These are phyloP conservation scores for Pseudozyma hubeiensis DNA, from an alignment of 1,284 basidiomycete genomes.

Conservation along the genomic window DNA sequence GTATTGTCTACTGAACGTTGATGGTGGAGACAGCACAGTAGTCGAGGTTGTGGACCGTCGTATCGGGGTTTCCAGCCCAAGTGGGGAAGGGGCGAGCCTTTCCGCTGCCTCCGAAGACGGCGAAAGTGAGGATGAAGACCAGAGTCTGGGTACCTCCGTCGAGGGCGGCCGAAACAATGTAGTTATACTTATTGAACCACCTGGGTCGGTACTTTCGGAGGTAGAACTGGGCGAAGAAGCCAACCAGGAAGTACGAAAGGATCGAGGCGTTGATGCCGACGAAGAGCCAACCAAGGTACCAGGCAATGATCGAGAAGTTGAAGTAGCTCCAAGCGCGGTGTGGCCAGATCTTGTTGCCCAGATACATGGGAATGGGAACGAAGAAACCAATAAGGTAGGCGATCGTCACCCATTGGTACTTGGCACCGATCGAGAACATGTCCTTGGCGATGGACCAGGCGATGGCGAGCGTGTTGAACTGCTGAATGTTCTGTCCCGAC, in stretches of 20 bases:
- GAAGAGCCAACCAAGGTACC: conserved; percentile 43
- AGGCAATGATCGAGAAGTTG: conserved; percentile 46
- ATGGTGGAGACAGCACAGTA: conserved; percentile 26
- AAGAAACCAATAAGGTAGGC: conserved; percentile 26
- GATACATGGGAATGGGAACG: conserved; percentile 30
- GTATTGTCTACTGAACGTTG: neutral
- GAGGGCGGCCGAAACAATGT: conserved; percentile 77
- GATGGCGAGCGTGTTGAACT: conserved; percentile 46
- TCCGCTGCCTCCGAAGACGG: conserved; percentile 77
- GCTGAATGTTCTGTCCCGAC: conserved; percentile 49
- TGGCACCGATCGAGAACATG: conserved; percentile 39
- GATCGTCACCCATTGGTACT: conserved; percentile 41
- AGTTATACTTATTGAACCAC: conserved; percentile 75
- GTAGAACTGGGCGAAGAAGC: conserved; percentile 42
- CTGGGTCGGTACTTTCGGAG: conserved; percentile 38
- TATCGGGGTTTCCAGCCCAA: conserved; percentile 40
- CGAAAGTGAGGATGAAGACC: conserved; percentile 78
- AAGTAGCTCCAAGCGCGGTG: conserved; percentile 44
- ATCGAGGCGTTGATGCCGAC: conserved; percentile 41
- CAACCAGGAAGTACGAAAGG: conserved; percentile 31
- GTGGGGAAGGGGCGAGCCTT: conserved; percentile 42
- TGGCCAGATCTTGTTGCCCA: conserved; percentile 37
- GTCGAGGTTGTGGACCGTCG: conserved; percentile 22
- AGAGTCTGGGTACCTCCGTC: conserved; percentile 72
- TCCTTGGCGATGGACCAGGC: conserved; percentile 50